Conservation (phyloP, 2,329 filamentous ascomycete genomes). For the Penicillium sp. region DNA sequence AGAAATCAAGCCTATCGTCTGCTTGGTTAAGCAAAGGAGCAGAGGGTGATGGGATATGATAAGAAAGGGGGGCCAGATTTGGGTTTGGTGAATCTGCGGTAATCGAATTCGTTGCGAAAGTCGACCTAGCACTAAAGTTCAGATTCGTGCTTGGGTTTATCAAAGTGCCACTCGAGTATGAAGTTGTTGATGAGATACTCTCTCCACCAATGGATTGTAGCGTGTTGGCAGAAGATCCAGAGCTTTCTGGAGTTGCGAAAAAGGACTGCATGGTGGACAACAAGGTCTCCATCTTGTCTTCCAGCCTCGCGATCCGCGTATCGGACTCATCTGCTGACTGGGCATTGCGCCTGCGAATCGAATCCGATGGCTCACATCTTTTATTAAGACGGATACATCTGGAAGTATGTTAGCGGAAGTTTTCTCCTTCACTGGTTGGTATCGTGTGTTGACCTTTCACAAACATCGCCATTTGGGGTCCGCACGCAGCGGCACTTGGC, state of each 20-base stretch:
- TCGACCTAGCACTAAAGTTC: background rate
- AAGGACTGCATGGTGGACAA: constrained; percentile 36
- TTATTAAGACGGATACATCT: constrained; percentile 45
- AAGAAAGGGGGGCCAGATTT: too few species aligned
- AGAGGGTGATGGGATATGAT: too few species aligned
- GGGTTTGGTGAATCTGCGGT: too few species aligned
- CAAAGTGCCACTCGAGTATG: background rate
- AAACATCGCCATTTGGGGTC: constrained; percentile 18
- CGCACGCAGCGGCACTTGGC: constrained; percentile 37
- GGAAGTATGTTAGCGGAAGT: too few species aligned
- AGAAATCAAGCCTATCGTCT: constrained; percentile 31
- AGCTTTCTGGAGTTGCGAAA: constrained; percentile 11
- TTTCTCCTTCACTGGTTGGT: too few species aligned
- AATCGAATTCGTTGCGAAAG: background rate
- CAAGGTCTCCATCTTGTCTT: constrained; percentile 39
- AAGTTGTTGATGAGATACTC: background rate
- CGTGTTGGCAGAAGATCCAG: background rate
- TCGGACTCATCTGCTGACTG: constrained; percentile 32
- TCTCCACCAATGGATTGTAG: background rate
- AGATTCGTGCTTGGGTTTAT: background rate
- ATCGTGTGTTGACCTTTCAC: constrained; percentile 33
- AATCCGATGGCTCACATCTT: constrained; percentile 39
- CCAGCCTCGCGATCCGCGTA: constrained; percentile 40
- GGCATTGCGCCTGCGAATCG: constrained; percentile 35
- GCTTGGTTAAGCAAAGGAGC: constrained; percentile 9